Evolutionary conservation across 164 flowering plant genomes (phyloP).

Genomic region (Umbellularia californica): DNA sequence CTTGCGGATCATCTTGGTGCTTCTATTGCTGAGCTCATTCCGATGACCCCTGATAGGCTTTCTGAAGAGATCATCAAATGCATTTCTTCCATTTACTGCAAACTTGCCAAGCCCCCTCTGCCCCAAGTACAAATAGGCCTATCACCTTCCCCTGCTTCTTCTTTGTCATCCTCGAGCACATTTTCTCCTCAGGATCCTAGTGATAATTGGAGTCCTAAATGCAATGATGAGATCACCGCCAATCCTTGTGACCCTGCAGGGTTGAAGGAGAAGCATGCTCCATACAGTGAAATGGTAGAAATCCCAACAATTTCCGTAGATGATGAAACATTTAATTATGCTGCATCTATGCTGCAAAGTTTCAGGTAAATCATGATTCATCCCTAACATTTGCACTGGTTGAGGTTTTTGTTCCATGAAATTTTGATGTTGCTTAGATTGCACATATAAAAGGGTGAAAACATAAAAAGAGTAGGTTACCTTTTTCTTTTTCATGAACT

Average conservation of each 20-base stretch:
- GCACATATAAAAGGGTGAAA: too few relatives aligned
- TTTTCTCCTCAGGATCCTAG: conserved; percentile 36
- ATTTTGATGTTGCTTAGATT: too few relatives aligned
- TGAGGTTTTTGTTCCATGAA: too few relatives aligned
- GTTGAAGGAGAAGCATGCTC: conserved; percentile 28
- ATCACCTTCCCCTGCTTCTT: conserved; percentile 39
- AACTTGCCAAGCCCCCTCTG: conserved; percentile 31
- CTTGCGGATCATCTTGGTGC: conserved; percentile 56
- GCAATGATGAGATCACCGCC: conserved; percentile 25
- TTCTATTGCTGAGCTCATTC: conserved; percentile 24
- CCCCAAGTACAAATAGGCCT: conserved; percentile 13
- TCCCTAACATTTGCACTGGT: too few relatives aligned
- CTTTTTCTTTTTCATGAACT: too few relatives aligned
- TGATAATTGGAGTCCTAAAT: conserved; percentile 50
- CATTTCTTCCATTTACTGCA: conserved; percentile 62
- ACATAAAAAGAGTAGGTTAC: too few relatives aligned
- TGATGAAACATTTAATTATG: conserved; percentile 45
- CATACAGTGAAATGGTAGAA: conserved; percentile 35
- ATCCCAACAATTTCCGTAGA: conserved; percentile 35
- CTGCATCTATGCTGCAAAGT: conserved; percentile 48
- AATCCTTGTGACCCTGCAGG: conserved; percentile 16
- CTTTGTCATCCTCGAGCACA: conserved; percentile 50
- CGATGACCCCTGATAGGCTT: conserved; percentile 40
- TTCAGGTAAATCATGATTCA: conserved; percentile 30
- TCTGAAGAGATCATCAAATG: conserved; percentile 65